A percentile compares a stretch with the other conserved stretches of the same genome.
Conservation (phyloP, 2,329 filamentous ascomycete species). For the Pseudonectria foliicola region DNA sequence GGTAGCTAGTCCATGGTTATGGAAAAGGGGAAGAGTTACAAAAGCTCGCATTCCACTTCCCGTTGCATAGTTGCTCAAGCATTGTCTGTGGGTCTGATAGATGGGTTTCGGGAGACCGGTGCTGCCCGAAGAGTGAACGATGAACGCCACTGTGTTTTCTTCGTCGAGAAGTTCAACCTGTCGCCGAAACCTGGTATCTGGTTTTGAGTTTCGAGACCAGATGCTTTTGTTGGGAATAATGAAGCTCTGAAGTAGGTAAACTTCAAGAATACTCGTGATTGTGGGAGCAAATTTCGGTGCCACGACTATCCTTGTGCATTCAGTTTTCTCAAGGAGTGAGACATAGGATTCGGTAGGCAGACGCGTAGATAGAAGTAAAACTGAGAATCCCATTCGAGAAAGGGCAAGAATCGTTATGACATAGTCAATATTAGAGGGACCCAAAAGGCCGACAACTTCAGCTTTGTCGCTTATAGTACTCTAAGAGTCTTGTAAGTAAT, state of each 20-base stretch:
- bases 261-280: slow-evolving; percentile 1
- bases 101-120: slow-evolving; percentile 59
- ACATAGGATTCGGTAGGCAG: slow-evolving; percentile 4
- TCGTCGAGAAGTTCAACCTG: slow-evolving; percentile 4
- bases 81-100: slow-evolving; percentile 46
- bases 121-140: slow-evolving; percentile 39
- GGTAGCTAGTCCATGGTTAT: slow-evolving; percentile 51
- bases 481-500: slow-evolving; percentile 3
- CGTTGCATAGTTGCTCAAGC: slow-evolving; percentile 39
- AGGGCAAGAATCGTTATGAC: slow-evolving; percentile 45
- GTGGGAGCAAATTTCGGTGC: slow-evolving; percentile 1
- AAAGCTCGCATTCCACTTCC: slow-evolving; percentile 39
- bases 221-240: slow-evolving; percentile 1
- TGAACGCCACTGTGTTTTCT: slow-evolving; percentile 21
- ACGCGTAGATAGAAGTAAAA: slow-evolving; percentile 6
- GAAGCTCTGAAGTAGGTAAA: slow-evolving; percentile 5
- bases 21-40: slow-evolving; percentile 51
- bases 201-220: slow-evolving; percentile 12
- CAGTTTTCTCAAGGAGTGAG: slow-evolving; percentile 3
- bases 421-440: slow-evolving; percentile 44
- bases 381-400: slow-evolving; percentile 45
- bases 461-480: slow-evolving; percentile 3
- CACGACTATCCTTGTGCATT: slow-evolving; percentile 8
- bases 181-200: slow-evolving; percentile 2
- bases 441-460: slow-evolving; percentile 36